Evolutionary conservation across 2,329 filamentous ascomycete genomes (phyloP).

Genomic region (Immersiporthe knoxdaviesiana): DNA sequence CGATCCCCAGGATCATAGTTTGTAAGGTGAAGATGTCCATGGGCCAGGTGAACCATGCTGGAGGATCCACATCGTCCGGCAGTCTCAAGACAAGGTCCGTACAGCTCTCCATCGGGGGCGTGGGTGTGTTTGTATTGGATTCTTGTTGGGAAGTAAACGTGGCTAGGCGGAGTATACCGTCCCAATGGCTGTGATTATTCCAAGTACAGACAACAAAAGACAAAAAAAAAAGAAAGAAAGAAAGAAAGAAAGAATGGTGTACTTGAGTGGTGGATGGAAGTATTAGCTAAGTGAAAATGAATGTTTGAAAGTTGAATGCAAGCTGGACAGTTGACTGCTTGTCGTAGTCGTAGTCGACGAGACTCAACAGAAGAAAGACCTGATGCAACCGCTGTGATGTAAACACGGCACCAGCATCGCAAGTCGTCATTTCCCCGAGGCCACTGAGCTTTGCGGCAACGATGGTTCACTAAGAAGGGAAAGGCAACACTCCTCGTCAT

Average conservation of each 20-base stretch:
- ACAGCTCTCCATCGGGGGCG: not conserved
- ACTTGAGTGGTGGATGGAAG: not conserved
- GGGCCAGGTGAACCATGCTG: not conserved
- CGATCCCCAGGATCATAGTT: not conserved
- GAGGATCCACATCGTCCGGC: no score
- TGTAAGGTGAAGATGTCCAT: not conserved
- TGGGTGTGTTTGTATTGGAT: not conserved
- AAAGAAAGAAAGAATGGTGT: not conserved
- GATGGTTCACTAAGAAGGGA: no score
- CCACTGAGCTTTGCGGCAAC: not conserved
- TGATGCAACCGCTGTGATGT: no score
- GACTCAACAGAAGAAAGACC: not conserved
- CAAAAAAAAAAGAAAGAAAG: not conserved
- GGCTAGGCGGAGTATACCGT: not conserved
- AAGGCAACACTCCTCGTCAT: not conserved
- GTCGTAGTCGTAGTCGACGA: not conserved
- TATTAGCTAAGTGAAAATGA: no score
- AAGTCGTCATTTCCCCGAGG: not conserved
- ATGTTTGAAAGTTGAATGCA: not conserved
- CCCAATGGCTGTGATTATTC: not conserved
- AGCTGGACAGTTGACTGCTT: not conserved
- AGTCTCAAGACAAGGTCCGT: not conserved
- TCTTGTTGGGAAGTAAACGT: not conserved
- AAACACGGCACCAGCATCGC: no score
- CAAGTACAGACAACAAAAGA: no score